Evolutionary conservation across 2,329 filamentous ascomycete species (phyloP).

Genomic region (Parafenestella ontariensis): DNA sequence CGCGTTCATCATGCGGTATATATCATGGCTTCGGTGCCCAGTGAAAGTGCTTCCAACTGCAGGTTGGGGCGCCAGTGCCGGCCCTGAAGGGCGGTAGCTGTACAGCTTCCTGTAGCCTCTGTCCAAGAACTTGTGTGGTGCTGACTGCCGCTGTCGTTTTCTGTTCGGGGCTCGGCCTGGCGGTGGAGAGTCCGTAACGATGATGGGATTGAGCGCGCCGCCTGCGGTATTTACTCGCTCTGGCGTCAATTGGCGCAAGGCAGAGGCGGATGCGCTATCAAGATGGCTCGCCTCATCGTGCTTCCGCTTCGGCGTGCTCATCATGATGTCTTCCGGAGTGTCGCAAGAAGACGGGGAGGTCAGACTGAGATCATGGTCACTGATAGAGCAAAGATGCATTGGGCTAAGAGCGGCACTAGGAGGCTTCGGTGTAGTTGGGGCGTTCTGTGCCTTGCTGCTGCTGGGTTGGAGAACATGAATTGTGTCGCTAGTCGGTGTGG

Average conservation of each 20-base stretch:
- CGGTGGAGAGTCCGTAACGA: conserved; percentile 24
- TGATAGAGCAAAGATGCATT: neutral
- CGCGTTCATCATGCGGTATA: conserved; percentile 22
- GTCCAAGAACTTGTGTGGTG: conserved; percentile 20
- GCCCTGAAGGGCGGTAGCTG: conserved; percentile 9
- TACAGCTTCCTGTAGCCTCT: conserved; percentile 15
- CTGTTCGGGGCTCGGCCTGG: neutral
- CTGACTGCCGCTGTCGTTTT: neutral
- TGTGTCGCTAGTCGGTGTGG: neutral
- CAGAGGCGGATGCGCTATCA: neutral
- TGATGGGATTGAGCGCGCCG: conserved; percentile 32
- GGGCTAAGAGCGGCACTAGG: neutral
- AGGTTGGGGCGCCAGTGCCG: conserved; percentile 8
- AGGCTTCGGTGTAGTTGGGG: neutral
- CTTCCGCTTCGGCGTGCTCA: neutral
- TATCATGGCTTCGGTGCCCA: conserved; percentile 21
- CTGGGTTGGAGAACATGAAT: neutral
- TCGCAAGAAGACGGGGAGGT: conserved; percentile 13
- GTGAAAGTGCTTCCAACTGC: conserved; percentile 16
- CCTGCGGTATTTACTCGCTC: conserved; percentile 12
- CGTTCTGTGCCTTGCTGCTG: neutral
- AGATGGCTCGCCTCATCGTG: neutral
- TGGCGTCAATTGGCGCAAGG: neutral
- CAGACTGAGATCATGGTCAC: conserved; percentile 15
- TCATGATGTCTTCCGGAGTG: neutral